phyloP scores from a whole-genome alignment of 2,329 filamentous ascomycete species.

The Colletotrichum sidae region DNA sequence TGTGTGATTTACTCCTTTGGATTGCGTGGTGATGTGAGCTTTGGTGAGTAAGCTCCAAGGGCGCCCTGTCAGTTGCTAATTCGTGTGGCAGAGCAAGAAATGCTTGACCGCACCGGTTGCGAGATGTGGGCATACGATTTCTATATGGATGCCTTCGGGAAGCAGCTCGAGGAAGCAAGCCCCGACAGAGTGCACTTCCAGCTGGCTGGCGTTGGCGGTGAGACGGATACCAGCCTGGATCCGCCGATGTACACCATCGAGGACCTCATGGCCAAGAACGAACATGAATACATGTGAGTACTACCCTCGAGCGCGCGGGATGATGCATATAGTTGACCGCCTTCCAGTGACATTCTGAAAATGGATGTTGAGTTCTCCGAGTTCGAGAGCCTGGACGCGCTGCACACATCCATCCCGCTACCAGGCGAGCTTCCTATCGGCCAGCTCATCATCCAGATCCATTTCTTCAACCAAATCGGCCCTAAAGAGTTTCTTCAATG shows the following conservation, averaged over 20 bases:
- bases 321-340: neutral
- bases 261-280: conserved; percentile 50
- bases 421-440: conserved; percentile 32
- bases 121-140: conserved; percentile 53
- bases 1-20: conserved; percentile 53
- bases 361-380: conserved; percentile 53
- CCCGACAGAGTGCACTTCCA: conserved; percentile 45
- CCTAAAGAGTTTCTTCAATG: conserved; percentile 34
- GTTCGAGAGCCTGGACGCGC: conserved; percentile 43
- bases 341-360: conserved; percentile 49
- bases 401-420: too few species aligned
- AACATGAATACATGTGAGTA: conserved; percentile 48
- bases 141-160: conserved; percentile 46
- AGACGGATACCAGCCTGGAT: conserved; percentile 39
- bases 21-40: conserved; percentile 49
- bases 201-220: conserved; percentile 45
- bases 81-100: conserved; percentile 42
- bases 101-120: conserved; percentile 50
- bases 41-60: conserved; percentile 37
- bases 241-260: conserved; percentile 48
- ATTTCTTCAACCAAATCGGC: conserved; percentile 23
- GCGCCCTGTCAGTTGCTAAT: too few species aligned
- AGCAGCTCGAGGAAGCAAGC: conserved; percentile 40
- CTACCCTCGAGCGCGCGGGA: conserved; percentile 10
- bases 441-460: conserved; percentile 38